These are phyloP conservation scores for Cyclocybe cylindracea DNA, from an alignment of 768 basidiomycete genomes.

Conservation along the genomic window DNA sequence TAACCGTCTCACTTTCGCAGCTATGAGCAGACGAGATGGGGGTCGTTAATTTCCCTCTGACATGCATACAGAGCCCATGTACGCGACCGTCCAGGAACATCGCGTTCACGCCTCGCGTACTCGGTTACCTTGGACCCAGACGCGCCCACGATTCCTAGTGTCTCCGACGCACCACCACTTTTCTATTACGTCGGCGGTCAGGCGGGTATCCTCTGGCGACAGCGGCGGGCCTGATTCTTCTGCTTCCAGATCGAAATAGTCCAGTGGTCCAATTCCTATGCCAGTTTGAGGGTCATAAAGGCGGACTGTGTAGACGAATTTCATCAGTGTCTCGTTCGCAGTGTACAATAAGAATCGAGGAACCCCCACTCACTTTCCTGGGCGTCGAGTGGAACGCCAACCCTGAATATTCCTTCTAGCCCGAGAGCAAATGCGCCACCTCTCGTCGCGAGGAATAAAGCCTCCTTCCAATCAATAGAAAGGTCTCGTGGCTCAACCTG, in stretches of 20 bases:
- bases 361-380: constrained; percentile 59
- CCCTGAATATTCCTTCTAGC: constrained; percentile 57
- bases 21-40: no score
- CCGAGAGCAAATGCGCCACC: constrained; percentile 77
- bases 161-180: constrained; percentile 93
- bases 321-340: neutral
- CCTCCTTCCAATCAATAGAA: constrained; percentile 78
- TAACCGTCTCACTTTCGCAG: no score
- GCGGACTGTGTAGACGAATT: constrained; percentile 34
- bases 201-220: neutral
- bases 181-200: constrained; percentile 61
- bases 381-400: constrained; percentile 73
- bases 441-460: constrained; percentile 77
- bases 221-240: constrained; percentile 1
- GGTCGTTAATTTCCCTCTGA: neutral
- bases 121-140: constrained; percentile 76
- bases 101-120: constrained; percentile 3
- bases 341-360: neutral
- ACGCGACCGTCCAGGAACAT: neutral
- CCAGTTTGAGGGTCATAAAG: constrained; percentile 42
- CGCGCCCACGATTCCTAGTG: constrained; percentile 55
- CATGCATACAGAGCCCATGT: neutral
- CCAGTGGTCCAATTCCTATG: constrained; percentile 61
- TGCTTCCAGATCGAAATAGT: constrained; percentile 59
- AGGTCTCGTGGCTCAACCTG: constrained; percentile 24